Conservation (phyloP, 306 rosid genomes). For the Cucurbita argyrosperma region DNA sequence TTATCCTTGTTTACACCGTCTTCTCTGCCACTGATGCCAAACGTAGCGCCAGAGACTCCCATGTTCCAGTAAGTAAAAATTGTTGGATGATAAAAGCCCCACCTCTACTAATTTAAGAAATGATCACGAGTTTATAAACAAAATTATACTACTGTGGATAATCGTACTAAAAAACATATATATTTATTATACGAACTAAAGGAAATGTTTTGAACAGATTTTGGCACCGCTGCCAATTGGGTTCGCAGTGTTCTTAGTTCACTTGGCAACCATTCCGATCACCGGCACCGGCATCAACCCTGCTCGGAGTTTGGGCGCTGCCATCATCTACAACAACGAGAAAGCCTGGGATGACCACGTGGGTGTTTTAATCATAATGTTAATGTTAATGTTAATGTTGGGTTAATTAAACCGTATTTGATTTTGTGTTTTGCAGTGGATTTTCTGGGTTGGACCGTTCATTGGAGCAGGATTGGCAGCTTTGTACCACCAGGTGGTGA, state of each 20-base stretch:
- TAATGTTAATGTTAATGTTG: background rate
- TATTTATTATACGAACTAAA: background rate
- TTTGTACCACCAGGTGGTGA: slow-evolving; percentile 39
- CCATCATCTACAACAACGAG: slow-evolving; percentile 34
- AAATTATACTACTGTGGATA: too few relatives aligned
- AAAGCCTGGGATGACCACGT: slow-evolving; percentile 39
- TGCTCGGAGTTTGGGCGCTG: slow-evolving; percentile 46
- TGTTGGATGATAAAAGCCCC: too few relatives aligned
- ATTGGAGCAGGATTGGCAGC: slow-evolving; percentile 51
- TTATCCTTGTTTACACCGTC: slow-evolving; percentile 53
- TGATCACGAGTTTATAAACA: too few relatives aligned
- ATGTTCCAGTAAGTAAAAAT: slow-evolving; percentile 35
- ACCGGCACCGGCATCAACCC: slow-evolving; percentile 63
- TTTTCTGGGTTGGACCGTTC: slow-evolving; percentile 58
- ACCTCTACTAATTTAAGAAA: too few relatives aligned
- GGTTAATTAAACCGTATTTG: background rate
- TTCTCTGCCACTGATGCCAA: slow-evolving; percentile 96
- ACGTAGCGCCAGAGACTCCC: slow-evolving; percentile 68
- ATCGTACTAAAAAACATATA: too few relatives aligned
- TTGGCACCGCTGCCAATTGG: slow-evolving; percentile 96
- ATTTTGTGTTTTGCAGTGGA: slow-evolving; percentile 23
- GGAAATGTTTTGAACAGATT: slow-evolving; percentile 20
- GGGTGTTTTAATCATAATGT: background rate
- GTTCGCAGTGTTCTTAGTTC: slow-evolving; percentile 59
- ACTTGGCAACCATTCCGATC: slow-evolving; percentile 45